Evolutionary conservation across 2,329 filamentous ascomycete species (phyloP), one percentile per base, ranked within the genome.

Genomic region (Ascocoryne sarcoides): DNA sequence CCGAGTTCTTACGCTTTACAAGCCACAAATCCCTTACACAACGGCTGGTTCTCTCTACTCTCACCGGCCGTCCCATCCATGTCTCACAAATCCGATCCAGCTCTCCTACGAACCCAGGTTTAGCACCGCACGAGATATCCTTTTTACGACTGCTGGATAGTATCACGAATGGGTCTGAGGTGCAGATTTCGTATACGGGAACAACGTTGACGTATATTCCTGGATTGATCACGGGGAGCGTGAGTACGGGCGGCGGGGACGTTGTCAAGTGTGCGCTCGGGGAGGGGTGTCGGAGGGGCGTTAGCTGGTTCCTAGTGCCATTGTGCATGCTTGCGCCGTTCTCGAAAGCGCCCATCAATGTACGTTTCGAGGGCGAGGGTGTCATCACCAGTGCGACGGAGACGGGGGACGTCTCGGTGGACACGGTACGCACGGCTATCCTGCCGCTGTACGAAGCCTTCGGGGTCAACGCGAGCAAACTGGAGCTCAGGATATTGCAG

Each of bases 121-220:
- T 98, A 40, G 82, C 86, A 39, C 82, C 87, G 36, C 84, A 95
- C 67, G 92, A 98, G 66, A 81, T 96, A 56, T 96, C 92, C 34
- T 90, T 98, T 63, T 75, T 98, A 21, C 89, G 92, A 42, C 83
- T 98, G 14, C 80, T 98, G 58, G 92, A 96, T 63, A 76, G 86
- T 52, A 74, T 98, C 55, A 98, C 92, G 58, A 98, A 98, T 70
- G 92, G 92, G 65, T 85, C 84, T 43, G 80, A 84, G 41, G 87
- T 96, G 66, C 89, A 95, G 58, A 95, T 98, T 53, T 95, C 88
- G 9, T 92, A 94, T 66, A 95, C 88, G 1, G 92, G 92, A 59
- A 96, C 92, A 0, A 89, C 87, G 1, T 76, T 98, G 41, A 82
- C 89, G 28, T 98, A 93, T 66, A 83, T 85, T 50, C 92, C 92